Evolutionary conservation across 2,329 filamentous ascomycete genomes (phyloP), one percentile per base, ranked within the genome.

Genomic region (Plectosphaerella cucumerina): DNA sequence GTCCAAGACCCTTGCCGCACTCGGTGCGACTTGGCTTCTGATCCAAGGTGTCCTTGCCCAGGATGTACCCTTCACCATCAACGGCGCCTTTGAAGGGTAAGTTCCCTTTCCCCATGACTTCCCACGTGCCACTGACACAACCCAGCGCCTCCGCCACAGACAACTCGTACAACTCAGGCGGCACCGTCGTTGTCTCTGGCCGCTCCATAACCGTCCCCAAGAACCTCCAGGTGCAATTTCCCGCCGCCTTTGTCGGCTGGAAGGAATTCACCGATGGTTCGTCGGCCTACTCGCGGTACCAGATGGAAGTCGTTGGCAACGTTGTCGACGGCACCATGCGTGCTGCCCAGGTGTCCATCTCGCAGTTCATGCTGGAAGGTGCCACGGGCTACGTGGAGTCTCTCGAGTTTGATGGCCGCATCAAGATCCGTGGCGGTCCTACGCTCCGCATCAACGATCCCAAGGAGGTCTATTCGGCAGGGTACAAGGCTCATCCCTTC

Each of bases 221-320:
- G 59, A 79, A 79, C 53, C 55, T 78, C 21, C 67, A 76, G 9
- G 72, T 76, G 4, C 69, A 76, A 47, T 77, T 78, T 39, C 75
- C 74, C 0, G 71, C 69, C 4, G 68, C 70, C 12, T 75, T 67
- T 55, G 66, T 76, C 22, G 72, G 74, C 0, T 78, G 63, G 62
- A 69, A 64, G 51, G 64, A 70, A 15, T 70, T 71, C 34, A 64
- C 64, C 8, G 59, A 18, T 5, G 47, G 46, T 20, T 45, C 35
- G 1, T 50, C 39, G 5, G 44, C 21, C 31, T 56, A 46, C 21
- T n/a, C 17, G 4, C 41, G 37, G 20, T 50, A 50, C 20, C 31
- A 50, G n/a, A 45, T 50, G 33, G 49, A 50, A n/a, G 49, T 74
- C 5, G 58, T 58, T 6, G 71, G 71, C 12, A 74, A 74, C 48